Base-by-base conservation (phyloP, 306 rosid species). In the Vachellia pachyceras region DNA sequence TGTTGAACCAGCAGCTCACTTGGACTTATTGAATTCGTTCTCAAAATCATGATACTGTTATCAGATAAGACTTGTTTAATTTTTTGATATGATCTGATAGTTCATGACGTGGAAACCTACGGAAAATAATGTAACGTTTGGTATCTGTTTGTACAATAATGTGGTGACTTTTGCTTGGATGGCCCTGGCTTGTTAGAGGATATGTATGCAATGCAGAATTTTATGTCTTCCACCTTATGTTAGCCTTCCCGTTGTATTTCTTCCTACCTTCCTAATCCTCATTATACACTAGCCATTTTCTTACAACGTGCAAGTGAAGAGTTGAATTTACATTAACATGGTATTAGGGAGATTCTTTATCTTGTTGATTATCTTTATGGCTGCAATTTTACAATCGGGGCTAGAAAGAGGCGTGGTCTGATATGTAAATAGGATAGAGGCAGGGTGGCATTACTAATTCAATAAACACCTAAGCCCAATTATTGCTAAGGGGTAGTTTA, bases 131-230 rank as follows among this genome's bases (percentile, higher is more conserved):
- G 11, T 22, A 25, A 41, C 18, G 41, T 72, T 55, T 42, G 42
- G 68, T 65, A 35, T 42, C 42, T 35, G 74, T 15, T 42, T 8
- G 39, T n/a, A 42, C 17, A 18, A 42, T 76, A 69, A 58, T 72
- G 23, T 46, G 68, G 45, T 41, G 77, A 36, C 76, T 57, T 50
- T 55, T n/a, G 40, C 63, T 73, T 82, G 22, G 77, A 57, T 67
- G 57, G n/a, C 15, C 10, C 35, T 22, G 76, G 45, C 17, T 49
- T 47, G 3, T 42, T 13, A 36, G 64, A 72, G 44, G 40, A 5
- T 33, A 54, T 61, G 68, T 41, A 47, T 47, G 65, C 75, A 77
- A 60, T 77, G 66, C 36, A 41, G 8, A 57, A 41, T 70, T 57
- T 63, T 78, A 17, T 40, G 36, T 69, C 46, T 22, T 57, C 6